Conservation (phyloP, 2,329 filamentous ascomycete genomes). For the Grosmannia huntii region DNA sequence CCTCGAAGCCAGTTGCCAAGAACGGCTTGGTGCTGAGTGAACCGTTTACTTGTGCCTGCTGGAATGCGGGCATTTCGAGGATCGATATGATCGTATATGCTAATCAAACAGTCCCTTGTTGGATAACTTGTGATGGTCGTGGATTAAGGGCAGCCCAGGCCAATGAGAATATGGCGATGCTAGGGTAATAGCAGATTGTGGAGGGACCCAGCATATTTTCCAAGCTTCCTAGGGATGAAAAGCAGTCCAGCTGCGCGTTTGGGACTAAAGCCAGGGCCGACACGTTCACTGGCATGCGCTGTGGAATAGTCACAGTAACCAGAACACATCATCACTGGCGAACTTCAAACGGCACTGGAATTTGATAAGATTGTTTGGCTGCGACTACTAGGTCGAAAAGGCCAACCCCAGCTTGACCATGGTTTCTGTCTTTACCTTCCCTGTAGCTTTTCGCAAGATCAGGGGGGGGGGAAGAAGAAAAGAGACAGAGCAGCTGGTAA, state of each 20-base stretch:
- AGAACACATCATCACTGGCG: too few relatives aligned
- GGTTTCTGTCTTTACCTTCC: neutral
- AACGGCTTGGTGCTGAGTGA: neutral
- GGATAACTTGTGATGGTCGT: too few relatives aligned
- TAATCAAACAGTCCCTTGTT: neutral
- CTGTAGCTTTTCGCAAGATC: neutral
- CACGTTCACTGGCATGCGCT: neutral
- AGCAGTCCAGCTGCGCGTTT: neutral
- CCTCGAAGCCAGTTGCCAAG: neutral
- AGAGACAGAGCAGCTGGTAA: neutral
- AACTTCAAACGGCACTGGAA: neutral
- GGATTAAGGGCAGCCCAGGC: neutral
- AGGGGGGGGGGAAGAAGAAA: neutral
- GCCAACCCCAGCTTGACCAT: neutral
- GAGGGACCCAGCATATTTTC: neutral
- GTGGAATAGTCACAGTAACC: neutral
- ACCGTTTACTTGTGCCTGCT: neutral
- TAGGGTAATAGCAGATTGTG: neutral
- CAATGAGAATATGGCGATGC: neutral
- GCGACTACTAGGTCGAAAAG: too few relatives aligned
- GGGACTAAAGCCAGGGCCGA: neutral
- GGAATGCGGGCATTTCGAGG: neutral
- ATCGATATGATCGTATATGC: neutral
- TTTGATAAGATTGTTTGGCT: slow-evolving; percentile 1
- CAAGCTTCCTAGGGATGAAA: neutral